A percentile compares a stretch with the other conserved stretches of the same genome.
phyloP scores from a whole-genome alignment of 1,139 yeast genomes.

The Magnusiomyces sp. region DNA sequence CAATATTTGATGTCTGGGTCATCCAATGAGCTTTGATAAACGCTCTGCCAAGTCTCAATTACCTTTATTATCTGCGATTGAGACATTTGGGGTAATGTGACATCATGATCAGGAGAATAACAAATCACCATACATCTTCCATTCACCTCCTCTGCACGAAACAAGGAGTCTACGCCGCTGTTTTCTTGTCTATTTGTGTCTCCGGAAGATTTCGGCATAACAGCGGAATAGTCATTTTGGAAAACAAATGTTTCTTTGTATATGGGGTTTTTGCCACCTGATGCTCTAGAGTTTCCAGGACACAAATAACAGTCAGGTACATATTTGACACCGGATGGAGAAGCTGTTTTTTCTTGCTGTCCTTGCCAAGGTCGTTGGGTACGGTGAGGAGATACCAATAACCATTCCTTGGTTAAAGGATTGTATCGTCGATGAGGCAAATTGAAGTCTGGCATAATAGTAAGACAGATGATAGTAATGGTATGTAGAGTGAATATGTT shows the following conservation, averaged over 20 bases:
- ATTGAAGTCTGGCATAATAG: not conserved
- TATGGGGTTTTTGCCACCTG: slow-evolving; percentile 46
- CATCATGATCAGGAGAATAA: slow-evolving; percentile 62
- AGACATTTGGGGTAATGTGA: slow-evolving; percentile 59
- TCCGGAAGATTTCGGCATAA: slow-evolving; percentile 21
- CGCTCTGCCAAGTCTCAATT: slow-evolving; percentile 50
- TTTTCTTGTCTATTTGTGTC: slow-evolving; percentile 16
- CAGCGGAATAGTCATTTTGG: slow-evolving; percentile 66
- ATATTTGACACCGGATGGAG: slow-evolving; percentile 42
- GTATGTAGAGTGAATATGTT: not conserved
- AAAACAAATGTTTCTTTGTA: slow-evolving; percentile 53
- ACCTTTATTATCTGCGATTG: slow-evolving; percentile 39
- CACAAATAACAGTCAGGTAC: slow-evolving; percentile 67
- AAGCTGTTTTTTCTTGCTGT: slow-evolving; percentile 48
- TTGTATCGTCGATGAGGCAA: slow-evolving; percentile 56
- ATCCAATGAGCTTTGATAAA: slow-evolving; percentile 40
- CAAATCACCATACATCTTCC: slow-evolving; percentile 70
- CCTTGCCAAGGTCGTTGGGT: slow-evolving; percentile 81
- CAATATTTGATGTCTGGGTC: slow-evolving; percentile 45
- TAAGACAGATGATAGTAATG: not conserved
- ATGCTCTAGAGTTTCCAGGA: slow-evolving; percentile 63
- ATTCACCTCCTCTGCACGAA: slow-evolving; percentile 51
- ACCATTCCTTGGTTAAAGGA: slow-evolving; percentile 55
- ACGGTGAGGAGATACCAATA: slow-evolving; percentile 69
- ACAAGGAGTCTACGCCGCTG: slow-evolving; percentile 39